Evolutionary conservation across 768 basidiomycete genomes (phyloP).

Genomic region (Naganishia onofrii): DNA sequence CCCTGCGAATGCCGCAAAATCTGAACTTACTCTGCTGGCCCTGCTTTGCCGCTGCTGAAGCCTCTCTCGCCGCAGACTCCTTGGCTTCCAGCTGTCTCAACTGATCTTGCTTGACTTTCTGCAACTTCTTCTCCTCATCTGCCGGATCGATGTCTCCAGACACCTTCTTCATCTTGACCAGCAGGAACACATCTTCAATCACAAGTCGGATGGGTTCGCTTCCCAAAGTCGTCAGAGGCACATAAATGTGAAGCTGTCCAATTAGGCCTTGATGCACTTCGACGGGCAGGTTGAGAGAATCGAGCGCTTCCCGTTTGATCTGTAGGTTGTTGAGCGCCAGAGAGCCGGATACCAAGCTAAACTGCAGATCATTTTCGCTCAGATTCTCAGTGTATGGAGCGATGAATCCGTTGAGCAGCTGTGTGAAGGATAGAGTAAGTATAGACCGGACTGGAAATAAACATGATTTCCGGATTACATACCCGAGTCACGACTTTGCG

Average conservation of each 20-base stretch:
- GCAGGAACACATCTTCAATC: slow-evolving; percentile 90
- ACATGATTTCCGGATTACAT: not conserved
- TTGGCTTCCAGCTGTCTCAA: slow-evolving; percentile 74
- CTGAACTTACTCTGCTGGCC: slow-evolving; percentile 34
- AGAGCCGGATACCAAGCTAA: slow-evolving; percentile 14
- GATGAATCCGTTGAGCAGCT: slow-evolving; percentile 85
- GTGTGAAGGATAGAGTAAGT: slow-evolving; percentile 35
- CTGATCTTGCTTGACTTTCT: slow-evolving; percentile 83
- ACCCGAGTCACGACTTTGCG: slow-evolving; percentile 25
- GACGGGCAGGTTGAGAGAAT: slow-evolving; percentile 91
- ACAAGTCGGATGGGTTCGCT: slow-evolving; percentile 76
- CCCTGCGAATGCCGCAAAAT: too few species aligned
- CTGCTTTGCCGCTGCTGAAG: slow-evolving; percentile 49
- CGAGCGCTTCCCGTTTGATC: slow-evolving; percentile 87
- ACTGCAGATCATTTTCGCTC: slow-evolving; percentile 79
- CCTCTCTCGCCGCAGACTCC: slow-evolving; percentile 56
- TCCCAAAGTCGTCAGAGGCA: slow-evolving; percentile 26
- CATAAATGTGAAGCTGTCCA: slow-evolving; percentile 10
- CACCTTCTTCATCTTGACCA: slow-evolving; percentile 64
- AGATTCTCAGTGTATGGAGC: slow-evolving; percentile 95
- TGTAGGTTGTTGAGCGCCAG: slow-evolving; percentile 66
- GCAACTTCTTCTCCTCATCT: slow-evolving; percentile 78
- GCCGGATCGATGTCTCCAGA: slow-evolving; percentile 71
- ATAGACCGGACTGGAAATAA: not conserved
- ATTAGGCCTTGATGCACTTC: slow-evolving; percentile 85